Evolutionary conservation across 2,329 filamentous ascomycete genomes (phyloP), one percentile per base, ranked within the genome.

Genomic region (Ampelomyces quisqualis): DNA sequence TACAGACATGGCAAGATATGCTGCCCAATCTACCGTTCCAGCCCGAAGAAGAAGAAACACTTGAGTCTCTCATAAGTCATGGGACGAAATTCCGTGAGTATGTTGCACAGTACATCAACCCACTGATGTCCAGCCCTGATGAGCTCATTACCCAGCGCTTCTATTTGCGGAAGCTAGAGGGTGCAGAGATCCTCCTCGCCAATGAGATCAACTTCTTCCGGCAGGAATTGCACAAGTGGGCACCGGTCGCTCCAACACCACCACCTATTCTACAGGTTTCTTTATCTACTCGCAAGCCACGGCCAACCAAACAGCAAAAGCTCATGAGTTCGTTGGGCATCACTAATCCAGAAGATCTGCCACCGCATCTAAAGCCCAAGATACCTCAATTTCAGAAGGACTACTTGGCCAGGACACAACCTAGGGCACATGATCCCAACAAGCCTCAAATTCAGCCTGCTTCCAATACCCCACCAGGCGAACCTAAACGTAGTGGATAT

Each of bases 131-230:
- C 1, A 94, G 87, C 1, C 82, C 86, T 8, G 88, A 91, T 28
- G 91, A 97, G 64, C 84, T 90, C 7, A 87, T 90, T 39, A 90
- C 87, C 0, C 86, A 96, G 67, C 82, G 94, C 5, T 98, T 98
- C 69, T 97, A 95, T 58, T 76, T 98, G 27, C 87, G 93, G 42
- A 98, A 98, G 72, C 90, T 98, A 38, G 93, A 98, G 70, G 93
- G 93, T 2, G 90, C 93, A 1, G 93, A 98, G 65, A 90, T 98
- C 36, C 77, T 98, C 3, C 76, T 98, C 2, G 81, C 90, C 0
- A 86, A 85, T 42, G 93, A 98, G 71, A 96, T 91, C n/a, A 98
- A 98, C 64, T 95, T 94, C 68, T 91, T 98, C 73, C 84, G 91
- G 17, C 90, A 95, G 64, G 90, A 96, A 63, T 77, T 98, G 41